Evolutionary conservation across 2,329 filamentous ascomycete species (phyloP).

Genomic region (Arthrobotrys megalospora): DNA sequence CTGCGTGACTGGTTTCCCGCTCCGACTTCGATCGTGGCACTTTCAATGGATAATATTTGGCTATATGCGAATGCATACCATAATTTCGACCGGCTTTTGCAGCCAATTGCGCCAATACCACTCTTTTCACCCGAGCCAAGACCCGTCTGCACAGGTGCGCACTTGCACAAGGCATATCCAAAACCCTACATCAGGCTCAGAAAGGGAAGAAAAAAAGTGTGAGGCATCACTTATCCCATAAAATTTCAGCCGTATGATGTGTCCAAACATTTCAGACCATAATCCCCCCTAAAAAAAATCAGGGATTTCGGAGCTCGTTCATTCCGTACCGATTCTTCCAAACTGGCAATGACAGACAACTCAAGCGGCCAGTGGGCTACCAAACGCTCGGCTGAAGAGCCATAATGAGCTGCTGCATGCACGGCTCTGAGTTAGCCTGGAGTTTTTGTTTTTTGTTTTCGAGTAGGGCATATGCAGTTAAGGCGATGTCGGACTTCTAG

Average conservation of each 20-base stretch:
- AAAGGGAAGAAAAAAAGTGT: too few species aligned
- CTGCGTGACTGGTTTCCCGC: neutral
- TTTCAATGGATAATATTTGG: neutral
- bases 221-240: neutral
- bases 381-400: too few species aligned
- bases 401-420: too few species aligned
- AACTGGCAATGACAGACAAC: too few species aligned
- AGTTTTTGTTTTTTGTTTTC: too few species aligned
- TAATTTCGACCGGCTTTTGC: neutral
- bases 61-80: neutral
- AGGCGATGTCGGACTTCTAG: too few species aligned
- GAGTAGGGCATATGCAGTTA: too few species aligned
- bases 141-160: neutral
- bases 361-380: too few species aligned
- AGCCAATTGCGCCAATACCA: conserved; percentile 4
- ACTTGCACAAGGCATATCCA: neutral
- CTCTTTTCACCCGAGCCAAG: neutral
- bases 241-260: neutral
- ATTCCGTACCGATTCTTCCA: too few species aligned
- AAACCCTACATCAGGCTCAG: neutral
- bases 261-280: neutral
- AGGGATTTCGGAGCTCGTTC: too few species aligned
- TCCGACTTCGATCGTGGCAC: neutral
- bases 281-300: too few species aligned
- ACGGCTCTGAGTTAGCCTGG: too few species aligned